Conservation (phyloP, 768 basidiomycete genomes). For the Termitomyces sp. region DNA sequence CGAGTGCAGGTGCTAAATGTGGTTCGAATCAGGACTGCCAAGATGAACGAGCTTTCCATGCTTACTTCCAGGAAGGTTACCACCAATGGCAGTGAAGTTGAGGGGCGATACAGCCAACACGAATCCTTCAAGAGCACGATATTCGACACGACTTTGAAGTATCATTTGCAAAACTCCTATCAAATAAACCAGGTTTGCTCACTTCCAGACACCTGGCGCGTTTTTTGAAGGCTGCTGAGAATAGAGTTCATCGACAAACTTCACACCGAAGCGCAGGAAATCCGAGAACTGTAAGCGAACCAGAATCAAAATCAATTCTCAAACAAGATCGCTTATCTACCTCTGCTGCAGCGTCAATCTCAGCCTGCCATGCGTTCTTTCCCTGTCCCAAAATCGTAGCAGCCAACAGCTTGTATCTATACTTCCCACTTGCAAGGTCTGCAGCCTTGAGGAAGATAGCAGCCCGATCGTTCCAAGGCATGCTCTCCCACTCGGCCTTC, state of each 20-base stretch:
- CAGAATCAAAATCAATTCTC: background rate
- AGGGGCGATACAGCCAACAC: conserved; percentile 97
- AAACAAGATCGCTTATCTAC: conserved; percentile 18
- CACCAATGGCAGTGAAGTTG: conserved; percentile 98
- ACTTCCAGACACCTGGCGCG: conserved; percentile 91
- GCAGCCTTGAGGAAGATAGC: conserved; percentile 99
- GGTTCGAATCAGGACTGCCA: conserved; percentile 4
- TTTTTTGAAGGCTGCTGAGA: conserved; percentile 86
- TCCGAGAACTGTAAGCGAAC: conserved; percentile 57
- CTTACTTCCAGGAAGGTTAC: conserved; percentile 71
- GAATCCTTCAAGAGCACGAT: conserved; percentile 97
- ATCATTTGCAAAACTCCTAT: background rate
- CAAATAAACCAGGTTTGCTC: conserved; percentile 22
- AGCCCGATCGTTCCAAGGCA: conserved; percentile 96
- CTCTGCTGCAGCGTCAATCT: conserved; percentile 99
- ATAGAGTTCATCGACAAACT: conserved; percentile 95
- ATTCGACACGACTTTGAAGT: conserved; percentile 76
- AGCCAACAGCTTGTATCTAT: conserved; percentile 90
- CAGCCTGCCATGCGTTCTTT: conserved; percentile 99
- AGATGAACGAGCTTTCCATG: background rate
- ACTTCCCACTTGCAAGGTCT: conserved; percentile 92
- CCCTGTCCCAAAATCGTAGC: conserved; percentile 98
- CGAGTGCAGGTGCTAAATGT: conserved; percentile 72
- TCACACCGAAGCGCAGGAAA: conserved; percentile 95
- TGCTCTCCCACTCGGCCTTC: conserved; percentile 83